Evolutionary conservation across 768 basidiomycete genomes (phyloP).

Genomic region (Leccinum rimulosum): DNA sequence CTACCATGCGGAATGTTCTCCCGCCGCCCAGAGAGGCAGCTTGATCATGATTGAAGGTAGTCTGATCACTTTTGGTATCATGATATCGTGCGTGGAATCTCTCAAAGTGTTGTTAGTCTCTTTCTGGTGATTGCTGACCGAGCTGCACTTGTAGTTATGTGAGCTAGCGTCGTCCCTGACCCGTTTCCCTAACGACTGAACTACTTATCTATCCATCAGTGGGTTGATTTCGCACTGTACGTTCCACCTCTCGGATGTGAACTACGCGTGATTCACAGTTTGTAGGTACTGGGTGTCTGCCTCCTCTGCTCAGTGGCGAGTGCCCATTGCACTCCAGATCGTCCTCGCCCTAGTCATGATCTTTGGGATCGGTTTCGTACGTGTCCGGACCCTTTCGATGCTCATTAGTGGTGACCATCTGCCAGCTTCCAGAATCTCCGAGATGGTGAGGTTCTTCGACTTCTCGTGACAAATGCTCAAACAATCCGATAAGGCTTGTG

Average conservation of each 20-base stretch:
- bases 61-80: conserved; percentile 61
- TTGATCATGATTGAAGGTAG: conserved; percentile 66
- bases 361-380: conserved; percentile 3
- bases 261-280: background rate
- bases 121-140: conserved; percentile 1
- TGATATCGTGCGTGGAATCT: conserved; percentile 48
- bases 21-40: conserved; percentile 55
- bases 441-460: conserved; percentile 33
- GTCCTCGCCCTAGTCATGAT: conserved; percentile 54
- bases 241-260: conserved; percentile 10
- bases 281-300: conserved; percentile 48
- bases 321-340: conserved; percentile 61
- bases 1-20: conserved; percentile 67
- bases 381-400: background rate
- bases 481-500: conserved; percentile 42
- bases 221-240: conserved; percentile 64
- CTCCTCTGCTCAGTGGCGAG: conserved; percentile 59
- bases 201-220: conserved; percentile 31
- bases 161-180: conserved; percentile 3
- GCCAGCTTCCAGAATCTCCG: conserved; percentile 57
- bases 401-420: background rate
- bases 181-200: background rate
- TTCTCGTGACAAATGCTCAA: background rate
- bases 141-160: conserved; percentile 18
- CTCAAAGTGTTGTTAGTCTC: background rate